Evolutionary conservation across 495 filamentous ascomycete genomes (phyloP).

Genomic region (Aspergillus diversus): DNA sequence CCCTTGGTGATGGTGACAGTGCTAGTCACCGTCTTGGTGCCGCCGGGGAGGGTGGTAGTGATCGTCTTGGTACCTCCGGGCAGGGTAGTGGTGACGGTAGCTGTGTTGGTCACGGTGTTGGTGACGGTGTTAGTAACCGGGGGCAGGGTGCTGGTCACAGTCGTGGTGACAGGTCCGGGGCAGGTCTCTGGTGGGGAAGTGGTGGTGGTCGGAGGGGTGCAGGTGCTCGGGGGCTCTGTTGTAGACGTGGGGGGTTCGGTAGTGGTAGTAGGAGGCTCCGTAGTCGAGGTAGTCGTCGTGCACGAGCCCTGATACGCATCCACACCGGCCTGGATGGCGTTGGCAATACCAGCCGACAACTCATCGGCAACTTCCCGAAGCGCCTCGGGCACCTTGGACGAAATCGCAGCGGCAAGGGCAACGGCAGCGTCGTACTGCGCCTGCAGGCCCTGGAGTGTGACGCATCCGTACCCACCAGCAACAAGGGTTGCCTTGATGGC

Average conservation of each 20-base stretch:
- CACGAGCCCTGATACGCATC: constrained; percentile 20
- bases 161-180: not conserved
- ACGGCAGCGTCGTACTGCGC: constrained; percentile 32
- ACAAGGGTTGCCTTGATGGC: constrained; percentile 37
- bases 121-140: not conserved
- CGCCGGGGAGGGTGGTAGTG: not conserved
- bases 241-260: not conserved
- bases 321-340: constrained; percentile 32
- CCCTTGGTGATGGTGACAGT: not conserved
- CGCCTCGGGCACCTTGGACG: constrained; percentile 33
- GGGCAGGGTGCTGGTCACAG: not conserved
- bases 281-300: constrained; percentile 1
- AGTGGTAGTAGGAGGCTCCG: constrained; percentile 9
- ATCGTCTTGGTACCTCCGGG: not conserved
- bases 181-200: not conserved
- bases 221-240: not conserved
- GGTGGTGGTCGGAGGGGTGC: not conserved
- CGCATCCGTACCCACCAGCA: constrained; percentile 30
- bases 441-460: constrained; percentile 26
- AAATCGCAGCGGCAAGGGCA: constrained; percentile 31
- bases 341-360: constrained; percentile 32
- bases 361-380: constrained; percentile 25
- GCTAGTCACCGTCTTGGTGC: not conserved
- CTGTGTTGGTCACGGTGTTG: not conserved
- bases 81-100: not conserved